These are phyloP conservation scores for Eucalyptus victrix DNA, from an alignment of 345 rosid species.

Conservation along the genomic window DNA sequence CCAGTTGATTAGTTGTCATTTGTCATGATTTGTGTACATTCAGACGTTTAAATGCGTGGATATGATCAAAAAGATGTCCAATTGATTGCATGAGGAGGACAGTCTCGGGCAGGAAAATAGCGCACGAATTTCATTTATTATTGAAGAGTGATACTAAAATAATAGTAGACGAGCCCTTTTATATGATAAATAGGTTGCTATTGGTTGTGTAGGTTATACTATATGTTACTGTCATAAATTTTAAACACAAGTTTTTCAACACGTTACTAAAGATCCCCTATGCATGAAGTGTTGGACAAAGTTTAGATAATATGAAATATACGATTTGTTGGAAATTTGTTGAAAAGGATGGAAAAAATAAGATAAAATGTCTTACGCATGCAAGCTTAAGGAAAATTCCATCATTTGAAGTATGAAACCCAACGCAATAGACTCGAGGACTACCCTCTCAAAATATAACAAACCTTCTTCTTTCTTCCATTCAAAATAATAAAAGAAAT, in stretches of 20 bases:
- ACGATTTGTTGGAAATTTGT: too few species aligned
- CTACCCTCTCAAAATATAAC: too few species aligned
- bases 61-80: not conserved
- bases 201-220: not conserved
- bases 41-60: not conserved
- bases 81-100: not conserved
- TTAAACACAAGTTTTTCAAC: not conserved
- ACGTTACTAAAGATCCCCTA: not conserved
- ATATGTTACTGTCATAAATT: not conserved
- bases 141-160: not conserved
- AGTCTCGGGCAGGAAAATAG: not conserved
- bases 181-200: not conserved
- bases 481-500: too few species aligned
- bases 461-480: too few species aligned
- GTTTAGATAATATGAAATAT: too few species aligned
- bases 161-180: not conserved
- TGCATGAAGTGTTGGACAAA: too few species aligned
- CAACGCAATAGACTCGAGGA: too few species aligned
- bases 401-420: too few species aligned
- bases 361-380: too few species aligned
- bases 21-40: not conserved
- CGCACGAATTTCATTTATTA: not conserved
- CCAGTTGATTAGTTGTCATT: not conserved
- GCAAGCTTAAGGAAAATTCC: too few species aligned
- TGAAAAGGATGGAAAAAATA: too few species aligned